Conservation (phyloP, 768 basidiomycete species). For the Sporobolomyces phaffii region DNA sequence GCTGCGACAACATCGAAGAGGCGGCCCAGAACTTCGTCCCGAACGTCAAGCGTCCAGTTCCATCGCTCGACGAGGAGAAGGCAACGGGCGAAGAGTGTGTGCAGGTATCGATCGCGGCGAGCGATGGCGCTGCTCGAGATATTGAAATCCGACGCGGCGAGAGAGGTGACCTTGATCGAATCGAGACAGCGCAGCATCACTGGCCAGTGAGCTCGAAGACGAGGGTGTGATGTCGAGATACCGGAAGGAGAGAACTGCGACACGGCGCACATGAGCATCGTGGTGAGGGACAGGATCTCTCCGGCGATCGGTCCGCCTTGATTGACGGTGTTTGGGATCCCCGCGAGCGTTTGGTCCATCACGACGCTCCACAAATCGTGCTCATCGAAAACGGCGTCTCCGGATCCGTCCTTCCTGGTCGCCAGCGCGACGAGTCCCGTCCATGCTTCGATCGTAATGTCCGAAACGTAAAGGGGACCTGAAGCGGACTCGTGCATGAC, state of each 20-base stretch:
- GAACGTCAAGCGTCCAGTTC: slow-evolving; percentile 63
- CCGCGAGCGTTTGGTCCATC: background rate
- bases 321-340: background rate
- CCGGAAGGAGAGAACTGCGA: slow-evolving; percentile 69
- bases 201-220: slow-evolving; percentile 61
- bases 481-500: background rate
- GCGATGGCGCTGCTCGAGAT: slow-evolving; percentile 48
- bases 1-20: slow-evolving; percentile 69
- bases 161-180: slow-evolving; percentile 53
- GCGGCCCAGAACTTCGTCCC: slow-evolving; percentile 57
- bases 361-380: slow-evolving; percentile 37
- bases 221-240: slow-evolving; percentile 47
- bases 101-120: slow-evolving; percentile 66
- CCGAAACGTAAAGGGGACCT: background rate
- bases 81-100: slow-evolving; percentile 64
- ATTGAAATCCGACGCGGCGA: slow-evolving; percentile 50
- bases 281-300: slow-evolving; percentile 66
- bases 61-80: slow-evolving; percentile 67
- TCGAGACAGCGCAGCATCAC: slow-evolving; percentile 58
- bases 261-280: slow-evolving; percentile 65
- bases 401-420: slow-evolving; percentile 8
- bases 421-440: slow-evolving; percentile 63
- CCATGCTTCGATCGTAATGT: slow-evolving; percentile 61
- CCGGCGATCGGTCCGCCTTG: slow-evolving; percentile 39
- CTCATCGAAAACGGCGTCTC: background rate